phyloP scores from a whole-genome alignment of 441 rosid genomes.

The Corymbia citriodora region DNA sequence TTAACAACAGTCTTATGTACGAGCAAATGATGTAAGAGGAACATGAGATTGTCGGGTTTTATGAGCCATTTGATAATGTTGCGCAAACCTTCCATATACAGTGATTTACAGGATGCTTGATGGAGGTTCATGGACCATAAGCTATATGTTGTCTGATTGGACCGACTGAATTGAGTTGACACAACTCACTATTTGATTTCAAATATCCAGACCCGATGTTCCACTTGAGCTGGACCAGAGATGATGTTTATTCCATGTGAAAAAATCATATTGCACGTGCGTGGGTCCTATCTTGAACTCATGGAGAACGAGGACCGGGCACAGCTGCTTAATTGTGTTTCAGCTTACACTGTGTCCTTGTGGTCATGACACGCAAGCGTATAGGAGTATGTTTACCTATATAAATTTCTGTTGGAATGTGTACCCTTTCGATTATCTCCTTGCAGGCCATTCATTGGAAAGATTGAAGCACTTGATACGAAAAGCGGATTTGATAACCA shows the following conservation, averaged over 20 bases:
- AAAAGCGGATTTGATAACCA: neutral
- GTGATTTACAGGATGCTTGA: neutral
- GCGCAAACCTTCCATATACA: neutral
- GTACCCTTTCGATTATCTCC: neutral
- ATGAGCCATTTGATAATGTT: neutral
- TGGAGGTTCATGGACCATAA: neutral
- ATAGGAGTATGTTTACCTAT: neutral
- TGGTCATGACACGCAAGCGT: neutral
- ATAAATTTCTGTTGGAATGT: neutral
- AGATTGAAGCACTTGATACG: neutral
- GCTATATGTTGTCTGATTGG: neutral
- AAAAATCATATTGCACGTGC: neutral
- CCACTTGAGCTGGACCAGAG: neutral
- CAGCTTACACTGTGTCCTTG: neutral
- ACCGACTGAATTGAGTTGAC: neutral
- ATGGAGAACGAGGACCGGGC: neutral
- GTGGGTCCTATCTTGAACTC: neutral
- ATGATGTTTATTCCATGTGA: neutral
- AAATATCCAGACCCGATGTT: neutral
- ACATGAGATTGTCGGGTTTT: neutral
- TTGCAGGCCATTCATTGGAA: neutral
- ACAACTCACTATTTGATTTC: neutral
- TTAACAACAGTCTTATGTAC: neutral
- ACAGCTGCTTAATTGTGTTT: neutral
- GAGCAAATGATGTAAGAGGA: neutral